Evolutionary conservation across 768 basidiomycete species (phyloP).

Genomic region (Tricholoma terreum): DNA sequence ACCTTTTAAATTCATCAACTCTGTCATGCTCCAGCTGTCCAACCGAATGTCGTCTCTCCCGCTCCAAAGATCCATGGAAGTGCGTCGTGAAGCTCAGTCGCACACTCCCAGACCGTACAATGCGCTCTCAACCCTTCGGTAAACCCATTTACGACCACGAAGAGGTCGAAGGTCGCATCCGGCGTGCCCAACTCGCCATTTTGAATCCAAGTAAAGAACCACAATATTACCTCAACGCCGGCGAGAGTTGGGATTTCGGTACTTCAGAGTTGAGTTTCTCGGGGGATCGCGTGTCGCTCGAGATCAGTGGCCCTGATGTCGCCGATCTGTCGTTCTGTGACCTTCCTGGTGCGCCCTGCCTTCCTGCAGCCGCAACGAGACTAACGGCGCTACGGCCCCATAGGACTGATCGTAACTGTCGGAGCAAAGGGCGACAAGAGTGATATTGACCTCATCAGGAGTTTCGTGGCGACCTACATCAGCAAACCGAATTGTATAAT

Average conservation of each 20-base stretch:
- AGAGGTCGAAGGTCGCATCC: conserved; percentile 63
- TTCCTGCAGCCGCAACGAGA: no score
- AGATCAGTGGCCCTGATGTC: conserved; percentile 57
- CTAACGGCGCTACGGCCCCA: neutral
- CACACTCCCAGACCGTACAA: conserved; percentile 33
- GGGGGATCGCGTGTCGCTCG: conserved; percentile 51
- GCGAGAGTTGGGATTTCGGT: conserved; percentile 25
- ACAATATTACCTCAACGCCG: conserved; percentile 36
- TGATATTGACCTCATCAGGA: conserved; percentile 62
- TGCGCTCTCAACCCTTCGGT: conserved; percentile 44
- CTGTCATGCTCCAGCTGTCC: conserved; percentile 40
- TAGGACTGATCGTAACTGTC: conserved; percentile 60
- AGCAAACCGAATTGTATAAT: conserved; percentile 58
- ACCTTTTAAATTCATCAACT: neutral
- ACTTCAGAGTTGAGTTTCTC: conserved; percentile 42
- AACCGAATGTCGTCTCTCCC: conserved; percentile 52
- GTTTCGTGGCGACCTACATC: conserved; percentile 58
- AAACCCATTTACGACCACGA: conserved; percentile 45
- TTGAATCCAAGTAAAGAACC: conserved; percentile 47
- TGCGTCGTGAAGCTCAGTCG: conserved; percentile 50
- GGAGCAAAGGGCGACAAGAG: conserved; percentile 42
- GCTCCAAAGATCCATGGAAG: conserved; percentile 41
- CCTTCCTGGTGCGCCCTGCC: conserved; percentile 42
- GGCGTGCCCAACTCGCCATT: conserved; percentile 63
- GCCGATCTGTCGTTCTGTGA: conserved; percentile 66